Conservation (phyloP, 139 green algal genomes). For the Volvox africanus region DNA sequence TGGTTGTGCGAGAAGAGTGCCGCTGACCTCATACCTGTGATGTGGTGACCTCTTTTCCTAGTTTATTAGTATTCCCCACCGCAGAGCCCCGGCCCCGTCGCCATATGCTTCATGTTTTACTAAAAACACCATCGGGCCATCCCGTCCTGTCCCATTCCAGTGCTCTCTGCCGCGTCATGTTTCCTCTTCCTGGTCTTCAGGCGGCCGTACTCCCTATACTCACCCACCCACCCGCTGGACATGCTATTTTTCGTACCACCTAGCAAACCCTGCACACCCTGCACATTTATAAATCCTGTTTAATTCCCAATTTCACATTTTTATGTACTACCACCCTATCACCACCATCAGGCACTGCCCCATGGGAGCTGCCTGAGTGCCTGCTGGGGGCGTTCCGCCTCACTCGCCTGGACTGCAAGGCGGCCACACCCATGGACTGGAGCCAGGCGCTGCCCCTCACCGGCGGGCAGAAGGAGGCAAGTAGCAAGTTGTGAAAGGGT, state of each 20-base stretch:
- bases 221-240: neutral
- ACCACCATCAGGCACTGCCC: slow-evolving; percentile 8
- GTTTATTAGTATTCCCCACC: no score
- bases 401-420: slow-evolving; percentile 7
- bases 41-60: no score
- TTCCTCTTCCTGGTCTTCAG: neutral
- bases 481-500: no score
- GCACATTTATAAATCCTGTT: neutral
- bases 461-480: no score
- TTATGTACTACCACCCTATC: neutral
- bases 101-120: no score
- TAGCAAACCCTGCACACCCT: neutral
- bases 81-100: no score
- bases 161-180: neutral
- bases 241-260: neutral
- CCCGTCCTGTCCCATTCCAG: no score
- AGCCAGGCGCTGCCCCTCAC: slow-evolving; percentile 22
- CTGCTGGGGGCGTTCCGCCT: slow-evolving; percentile 61
- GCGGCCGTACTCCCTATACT: neutral
- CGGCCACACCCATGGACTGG: slow-evolving; percentile 23
- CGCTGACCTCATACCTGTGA: no score
- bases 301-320: neutral
- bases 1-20: no score
- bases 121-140: no score
- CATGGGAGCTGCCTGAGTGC: slow-evolving; percentile 64